Percentiles rank a stretch among this genome's conserved stretches.
These are phyloP conservation scores for Puya raimondii DNA, from an alignment of 176 grass and related monocot genomes.

Conservation along the genomic window DNA sequence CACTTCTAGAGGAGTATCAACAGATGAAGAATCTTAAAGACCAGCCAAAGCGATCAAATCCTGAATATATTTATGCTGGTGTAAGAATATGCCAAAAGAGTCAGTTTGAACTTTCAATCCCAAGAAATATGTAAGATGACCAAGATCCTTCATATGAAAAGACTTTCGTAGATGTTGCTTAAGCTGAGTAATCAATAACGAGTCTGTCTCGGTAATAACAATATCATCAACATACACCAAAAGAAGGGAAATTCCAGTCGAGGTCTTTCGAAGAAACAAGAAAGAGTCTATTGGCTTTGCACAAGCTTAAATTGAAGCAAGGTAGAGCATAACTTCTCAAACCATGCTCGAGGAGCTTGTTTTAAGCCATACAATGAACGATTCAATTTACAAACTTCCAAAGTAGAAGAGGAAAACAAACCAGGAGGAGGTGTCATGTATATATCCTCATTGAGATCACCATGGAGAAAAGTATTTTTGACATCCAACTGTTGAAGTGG, in stretches of 20 bases:
- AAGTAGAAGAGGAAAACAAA: background rate
- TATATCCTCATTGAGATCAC: too few relatives aligned
- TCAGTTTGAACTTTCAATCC: background rate
- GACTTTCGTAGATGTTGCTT: background rate
- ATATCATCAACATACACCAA: background rate
- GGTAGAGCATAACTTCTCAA: background rate
- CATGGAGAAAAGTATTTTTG: too few relatives aligned
- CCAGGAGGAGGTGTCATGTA: background rate
- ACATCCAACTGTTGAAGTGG: background rate
- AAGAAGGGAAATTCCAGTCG: background rate
- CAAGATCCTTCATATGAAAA: constrained; percentile 1
- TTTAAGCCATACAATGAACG: background rate
- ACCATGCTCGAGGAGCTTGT: background rate
- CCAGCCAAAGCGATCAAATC: background rate
- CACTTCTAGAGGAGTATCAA: background rate
- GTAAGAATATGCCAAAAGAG: background rate
- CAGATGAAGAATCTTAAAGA: background rate
- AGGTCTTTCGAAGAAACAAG: background rate
- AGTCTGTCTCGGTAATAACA: background rate
- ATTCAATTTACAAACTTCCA: background rate
- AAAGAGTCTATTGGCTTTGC: background rate
- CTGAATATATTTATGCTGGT: background rate
- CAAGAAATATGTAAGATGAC: background rate
- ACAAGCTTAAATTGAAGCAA: background rate
- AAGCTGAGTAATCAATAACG: background rate